Evolutionary conservation across 768 basidiomycete species (phyloP).

Genomic region (Russula sp.): DNA sequence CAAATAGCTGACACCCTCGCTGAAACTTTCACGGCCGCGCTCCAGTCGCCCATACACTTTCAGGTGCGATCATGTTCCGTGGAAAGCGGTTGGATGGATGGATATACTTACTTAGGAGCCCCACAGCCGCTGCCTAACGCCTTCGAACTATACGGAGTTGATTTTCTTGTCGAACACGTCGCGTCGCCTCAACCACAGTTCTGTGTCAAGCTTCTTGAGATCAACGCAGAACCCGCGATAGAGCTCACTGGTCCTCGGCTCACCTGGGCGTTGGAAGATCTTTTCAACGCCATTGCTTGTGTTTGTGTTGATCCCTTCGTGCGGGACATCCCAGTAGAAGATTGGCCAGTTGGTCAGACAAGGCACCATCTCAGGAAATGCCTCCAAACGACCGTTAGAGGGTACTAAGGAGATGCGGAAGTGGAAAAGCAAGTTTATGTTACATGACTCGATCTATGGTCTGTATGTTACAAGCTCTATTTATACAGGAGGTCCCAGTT

Average conservation of each 20-base stretch:
- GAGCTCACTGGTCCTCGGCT: conserved; percentile 85
- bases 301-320: conserved; percentile 73
- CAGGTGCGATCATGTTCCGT: conserved; percentile 50
- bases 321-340: conserved; percentile 24
- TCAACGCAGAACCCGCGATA: conserved; percentile 96
- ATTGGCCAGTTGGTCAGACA: conserved; percentile 54
- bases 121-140: conserved; percentile 79
- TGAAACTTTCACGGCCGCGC: conserved; percentile 83
- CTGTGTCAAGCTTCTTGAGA: conserved; percentile 76
- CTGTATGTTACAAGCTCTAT: conserved; percentile 23
- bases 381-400: conserved; percentile 53
- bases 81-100: neutral
- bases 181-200: conserved; percentile 30
- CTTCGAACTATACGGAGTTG: conserved; percentile 94
- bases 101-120: neutral
- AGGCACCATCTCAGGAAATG: conserved; percentile 62
- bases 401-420: conserved; percentile 23
- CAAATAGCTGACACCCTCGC: conserved; percentile 65
- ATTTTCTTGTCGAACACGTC: conserved; percentile 70
- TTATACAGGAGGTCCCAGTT: conserved; percentile 24
- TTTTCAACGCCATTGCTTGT: conserved; percentile 69
- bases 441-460: conserved; percentile 7
- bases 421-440: conserved; percentile 10
- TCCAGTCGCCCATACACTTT: conserved; percentile 79
- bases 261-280: conserved; percentile 73